Evolutionary conservation across 768 basidiomycete genomes (phyloP), one percentile per base, ranked within the genome.

Genomic region (Lactarius pseudohatsudake): DNA sequence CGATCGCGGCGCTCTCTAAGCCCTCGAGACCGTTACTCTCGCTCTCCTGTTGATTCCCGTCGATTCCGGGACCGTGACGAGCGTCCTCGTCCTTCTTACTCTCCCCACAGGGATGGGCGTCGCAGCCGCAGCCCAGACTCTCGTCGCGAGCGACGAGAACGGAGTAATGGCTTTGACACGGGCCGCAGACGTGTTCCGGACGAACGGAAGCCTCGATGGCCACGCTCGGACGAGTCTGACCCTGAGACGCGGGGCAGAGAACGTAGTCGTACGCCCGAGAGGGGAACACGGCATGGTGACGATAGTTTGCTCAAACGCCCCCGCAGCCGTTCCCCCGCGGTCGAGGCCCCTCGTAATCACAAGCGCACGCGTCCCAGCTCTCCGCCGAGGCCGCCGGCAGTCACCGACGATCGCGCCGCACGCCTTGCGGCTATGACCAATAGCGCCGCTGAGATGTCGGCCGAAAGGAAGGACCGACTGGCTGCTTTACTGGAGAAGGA

Each of bases 381-480:
- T 32, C 79, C 69, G 8, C 65, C 74, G 58, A 74, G 72, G 34
- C 71, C 72, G 30, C 57, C 65, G 62, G 74, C 69, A 55, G 61
- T 22, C 71, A 74, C 77, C 9, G 80, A 82, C 1, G 89, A 88
- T 34, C 89, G 95, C 40, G 87, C 88, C 3, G 90, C 91, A 32
- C 88, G 92, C n/a, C 80, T 98, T 34, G 96, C 93, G 0, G 90
- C 94, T 5, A 98, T 98, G 96, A 78, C 88, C 28, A 77, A 82
- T 2, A 85, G 89, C 65, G 96, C 96, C 1, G 75, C 80, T n/a
- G 75, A 76, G 9, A 81, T 94, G 79, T 83, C 85, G 56, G 75
- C 76, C 0, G 87, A 94, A 55, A 86, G 96, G 30, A 85, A 89
- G 66, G 84, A 87, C 69, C 85, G 91, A 26, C 79, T 98, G 11